These are phyloP conservation scores for Didymosphaeria variabile DNA, from an alignment of 2,329 filamentous ascomycete genomes.

Conservation along the genomic window DNA sequence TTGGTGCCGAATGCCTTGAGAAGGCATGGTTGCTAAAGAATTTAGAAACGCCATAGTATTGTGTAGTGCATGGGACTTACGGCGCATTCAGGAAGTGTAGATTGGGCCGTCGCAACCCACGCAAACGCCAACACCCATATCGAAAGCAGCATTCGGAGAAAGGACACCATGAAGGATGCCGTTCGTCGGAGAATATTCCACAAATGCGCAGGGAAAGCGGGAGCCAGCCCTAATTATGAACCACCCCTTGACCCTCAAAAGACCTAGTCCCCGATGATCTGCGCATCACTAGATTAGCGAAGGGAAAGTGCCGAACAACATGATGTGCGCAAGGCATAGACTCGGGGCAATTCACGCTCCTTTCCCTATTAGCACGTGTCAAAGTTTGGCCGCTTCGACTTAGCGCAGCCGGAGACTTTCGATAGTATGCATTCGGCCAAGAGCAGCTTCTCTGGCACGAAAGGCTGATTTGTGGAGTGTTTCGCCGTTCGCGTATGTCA, in stretches of 20 bases:
- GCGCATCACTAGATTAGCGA: neutral
- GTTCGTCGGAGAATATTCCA: neutral
- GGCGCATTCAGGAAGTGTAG: conserved; percentile 2
- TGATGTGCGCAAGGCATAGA: neutral
- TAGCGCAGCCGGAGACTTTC: neutral
- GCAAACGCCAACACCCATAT: neutral
- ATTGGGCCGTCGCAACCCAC: neutral
- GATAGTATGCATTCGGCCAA: neutral
- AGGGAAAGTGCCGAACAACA: neutral
- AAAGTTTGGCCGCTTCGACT: neutral
- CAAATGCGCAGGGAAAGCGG: conserved; percentile 1
- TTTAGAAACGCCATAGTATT: neutral
- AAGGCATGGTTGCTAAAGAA: conserved; percentile 23
- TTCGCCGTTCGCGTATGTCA: neutral
- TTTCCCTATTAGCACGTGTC: neutral
- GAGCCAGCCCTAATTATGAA: neutral
- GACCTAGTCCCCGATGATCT: neutral
- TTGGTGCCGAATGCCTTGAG: conserved; percentile 22
- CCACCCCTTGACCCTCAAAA: neutral
- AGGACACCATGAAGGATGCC: neutral
- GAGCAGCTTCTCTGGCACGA: neutral
- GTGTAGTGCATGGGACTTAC: neutral
- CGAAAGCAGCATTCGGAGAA: neutral
- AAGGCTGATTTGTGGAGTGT: neutral
- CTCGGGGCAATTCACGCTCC: neutral